phyloP scores from a whole-genome alignment of 2,329 filamentous ascomycete genomes.

The Stagonosporopsis vannaccii region DNA sequence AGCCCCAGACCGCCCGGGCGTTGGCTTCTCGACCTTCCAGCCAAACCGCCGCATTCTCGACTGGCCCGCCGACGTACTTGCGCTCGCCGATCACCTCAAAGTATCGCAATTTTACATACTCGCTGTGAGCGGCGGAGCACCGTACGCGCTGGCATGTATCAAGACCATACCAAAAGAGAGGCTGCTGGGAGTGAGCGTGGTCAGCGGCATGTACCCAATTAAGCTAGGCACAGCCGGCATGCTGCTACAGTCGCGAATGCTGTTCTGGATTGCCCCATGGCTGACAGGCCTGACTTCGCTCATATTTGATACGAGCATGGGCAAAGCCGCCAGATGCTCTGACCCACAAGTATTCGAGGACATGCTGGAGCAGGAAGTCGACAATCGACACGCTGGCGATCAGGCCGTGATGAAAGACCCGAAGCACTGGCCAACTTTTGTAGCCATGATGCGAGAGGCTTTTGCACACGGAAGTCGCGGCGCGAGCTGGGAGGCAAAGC shows the following conservation, averaged over 20 bases:
- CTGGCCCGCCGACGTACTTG: slow-evolving; percentile 53
- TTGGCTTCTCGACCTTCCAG: slow-evolving; percentile 53
- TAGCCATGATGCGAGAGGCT: slow-evolving; percentile 37
- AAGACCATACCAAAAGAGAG: slow-evolving; percentile 44
- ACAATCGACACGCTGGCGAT: slow-evolving; percentile 28
- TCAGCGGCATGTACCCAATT: slow-evolving; percentile 37
- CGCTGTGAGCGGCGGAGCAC: slow-evolving; percentile 57
- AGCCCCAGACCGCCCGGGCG: slow-evolving; percentile 54
- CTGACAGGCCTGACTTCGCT: slow-evolving; percentile 28
- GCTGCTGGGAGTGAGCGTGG: slow-evolving; percentile 33
- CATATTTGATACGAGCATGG: slow-evolving; percentile 34
- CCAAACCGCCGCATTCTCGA: slow-evolving; percentile 49
- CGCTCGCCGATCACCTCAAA: slow-evolving; percentile 51
- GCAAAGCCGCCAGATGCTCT: slow-evolving; percentile 33
- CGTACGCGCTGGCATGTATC: slow-evolving; percentile 58
- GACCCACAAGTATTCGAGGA: slow-evolving; percentile 38
- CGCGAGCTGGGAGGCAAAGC: slow-evolving; percentile 38
- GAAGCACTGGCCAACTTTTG: slow-evolving; percentile 30
- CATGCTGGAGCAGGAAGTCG: slow-evolving; percentile 32
- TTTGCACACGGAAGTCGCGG: slow-evolving; percentile 38
- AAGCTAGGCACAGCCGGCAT: slow-evolving; percentile 38
- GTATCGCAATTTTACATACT: slow-evolving; percentile 54
- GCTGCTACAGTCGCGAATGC: slow-evolving; percentile 28
- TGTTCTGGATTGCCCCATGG: slow-evolving; percentile 40
- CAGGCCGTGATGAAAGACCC: slow-evolving; percentile 31